Evolutionary conservation across 2,329 filamentous ascomycete species (phyloP), one percentile per base, ranked within the genome.

Genomic region (Aspergillus ochraceoroseus): DNA sequence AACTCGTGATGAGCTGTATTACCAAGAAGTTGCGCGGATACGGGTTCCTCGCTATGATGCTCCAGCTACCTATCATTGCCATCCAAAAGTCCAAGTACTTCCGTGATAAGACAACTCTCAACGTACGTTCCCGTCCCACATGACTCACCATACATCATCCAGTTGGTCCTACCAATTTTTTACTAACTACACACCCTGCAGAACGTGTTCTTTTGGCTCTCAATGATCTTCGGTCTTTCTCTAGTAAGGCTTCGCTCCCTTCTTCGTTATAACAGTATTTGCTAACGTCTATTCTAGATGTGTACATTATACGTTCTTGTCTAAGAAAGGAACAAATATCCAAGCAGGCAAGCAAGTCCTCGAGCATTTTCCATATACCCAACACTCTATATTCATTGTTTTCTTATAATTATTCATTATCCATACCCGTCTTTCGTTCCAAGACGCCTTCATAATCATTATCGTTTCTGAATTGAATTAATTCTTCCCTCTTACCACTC

Each of bases 1-100:
- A 98, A 66, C 76, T 98, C 42, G 86, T 98, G 56, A 94, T 98
- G 85, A 88, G 85, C 5, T 96, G 90, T 64, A 96, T 98, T 62
- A 95, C 89, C 17, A 90, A 95, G 73, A 96, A 98, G 70, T 73
- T 96, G 31, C 74, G 92, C 25, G 92, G 92, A 8, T 98, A 96
- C 59, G 92, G 90, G 7, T 94, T 95, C 61, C 59, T 94, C 13
- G 85, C 87, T 47, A 92, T 95, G 80, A 96, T 98, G 92, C 70
- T 94, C 47, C 92, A 98, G 72, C 76, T 96, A 53, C 92, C 92
- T 0, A 92, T 96, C 52, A 85, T 96, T n/a, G 79, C 89, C 63
- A 70, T 96, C 19, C 92, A 96, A 70, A 77, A 86, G 47, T 88
- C 85, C 3, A 77, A 73, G 46, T 87, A 80, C 71, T 79, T 96